phyloP scores from a whole-genome alignment of 1,284 basidiomycete species.

The Austroboletus novae-zelandiae region DNA sequence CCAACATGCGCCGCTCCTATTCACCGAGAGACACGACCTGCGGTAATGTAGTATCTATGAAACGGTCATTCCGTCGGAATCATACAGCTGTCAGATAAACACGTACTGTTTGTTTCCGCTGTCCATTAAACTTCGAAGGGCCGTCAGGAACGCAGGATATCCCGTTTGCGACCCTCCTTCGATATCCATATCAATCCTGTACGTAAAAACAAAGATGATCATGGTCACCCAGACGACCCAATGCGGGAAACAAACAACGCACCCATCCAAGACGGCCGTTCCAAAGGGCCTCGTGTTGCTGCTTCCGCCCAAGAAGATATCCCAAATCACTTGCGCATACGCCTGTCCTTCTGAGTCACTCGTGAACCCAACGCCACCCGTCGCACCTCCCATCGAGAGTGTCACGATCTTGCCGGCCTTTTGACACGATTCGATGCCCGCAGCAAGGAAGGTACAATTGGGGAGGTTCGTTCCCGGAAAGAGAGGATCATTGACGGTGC shows the following conservation, averaged over 20 bases:
- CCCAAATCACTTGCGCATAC: conserved; percentile 63
- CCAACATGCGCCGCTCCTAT: background rate
- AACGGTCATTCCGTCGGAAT: background rate
- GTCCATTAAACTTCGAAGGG: conserved; percentile 45
- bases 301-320: conserved; percentile 57
- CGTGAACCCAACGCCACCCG: conserved; percentile 49
- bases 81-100: background rate
- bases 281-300: conserved; percentile 57
- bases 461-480: conserved; percentile 58
- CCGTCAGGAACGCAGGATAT: conserved; percentile 53
- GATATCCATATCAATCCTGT: conserved; percentile 63
- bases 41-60: conserved; percentile 54
- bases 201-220: background rate
- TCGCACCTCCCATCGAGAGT: conserved; percentile 61
- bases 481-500: conserved; percentile 33
- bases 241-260: conserved; percentile 21
- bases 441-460: conserved; percentile 53
- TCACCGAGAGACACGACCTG: conserved; percentile 31
- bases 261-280: conserved; percentile 64
- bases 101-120: conserved; percentile 51
- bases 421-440: conserved; percentile 60
- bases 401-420: conserved; percentile 64
- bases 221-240: conserved; percentile 5
- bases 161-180: conserved; percentile 56
- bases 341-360: conserved; percentile 50